A percentile compares a stretch with the other conserved stretches of the same genome.
These are phyloP conservation scores for Acanthamoeba castellanii DNA, from an alignment of 208 protist genomes.

Conservation along the genomic window DNA sequence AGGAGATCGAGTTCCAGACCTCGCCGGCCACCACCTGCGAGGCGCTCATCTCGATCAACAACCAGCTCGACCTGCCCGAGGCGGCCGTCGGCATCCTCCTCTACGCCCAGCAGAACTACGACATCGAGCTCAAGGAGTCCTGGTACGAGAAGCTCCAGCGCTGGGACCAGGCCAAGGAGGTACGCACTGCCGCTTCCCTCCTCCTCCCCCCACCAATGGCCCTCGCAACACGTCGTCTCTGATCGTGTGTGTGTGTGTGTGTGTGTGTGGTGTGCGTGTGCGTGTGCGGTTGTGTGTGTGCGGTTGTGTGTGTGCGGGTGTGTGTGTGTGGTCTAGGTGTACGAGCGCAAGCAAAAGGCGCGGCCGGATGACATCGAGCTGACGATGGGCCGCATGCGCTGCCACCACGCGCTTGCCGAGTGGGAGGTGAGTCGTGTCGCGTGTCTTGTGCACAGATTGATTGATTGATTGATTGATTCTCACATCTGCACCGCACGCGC, in stretches of 20 bases:
- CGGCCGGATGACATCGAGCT: conserved; percentile 93
- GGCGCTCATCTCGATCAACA: conserved; percentile 97
- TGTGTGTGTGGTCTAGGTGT: too few species aligned
- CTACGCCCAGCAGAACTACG: conserved; percentile 92
- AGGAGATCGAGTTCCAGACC: conserved; percentile 89
- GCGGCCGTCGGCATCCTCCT: conserved; percentile 97
- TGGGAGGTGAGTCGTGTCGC: conserved; percentile 84
- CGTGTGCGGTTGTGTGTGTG: too few species aligned
- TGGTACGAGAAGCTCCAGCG: conserved; percentile 98
- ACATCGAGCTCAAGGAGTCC: conserved; percentile 89
- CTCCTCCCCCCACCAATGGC: too few species aligned
- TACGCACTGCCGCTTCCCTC: not conserved
- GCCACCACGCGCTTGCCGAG: conserved; percentile 95
- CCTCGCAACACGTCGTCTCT: too few species aligned
- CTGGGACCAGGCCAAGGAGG: conserved; percentile 93
- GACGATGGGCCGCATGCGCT: conserved; percentile 96
- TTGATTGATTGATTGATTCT: not conserved
- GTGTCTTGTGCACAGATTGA: not conserved
- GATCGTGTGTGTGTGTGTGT: too few species aligned
- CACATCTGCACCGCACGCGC: too few species aligned
- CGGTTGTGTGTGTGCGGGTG: too few species aligned
- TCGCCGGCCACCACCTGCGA: conserved; percentile 81
- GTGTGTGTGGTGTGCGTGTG: too few species aligned
- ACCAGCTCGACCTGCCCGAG: conserved; percentile 96
- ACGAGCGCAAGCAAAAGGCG: conserved; percentile 84